Conservation (phyloP, 1,284 basidiomycete species). For the Trametes sp. region DNA sequence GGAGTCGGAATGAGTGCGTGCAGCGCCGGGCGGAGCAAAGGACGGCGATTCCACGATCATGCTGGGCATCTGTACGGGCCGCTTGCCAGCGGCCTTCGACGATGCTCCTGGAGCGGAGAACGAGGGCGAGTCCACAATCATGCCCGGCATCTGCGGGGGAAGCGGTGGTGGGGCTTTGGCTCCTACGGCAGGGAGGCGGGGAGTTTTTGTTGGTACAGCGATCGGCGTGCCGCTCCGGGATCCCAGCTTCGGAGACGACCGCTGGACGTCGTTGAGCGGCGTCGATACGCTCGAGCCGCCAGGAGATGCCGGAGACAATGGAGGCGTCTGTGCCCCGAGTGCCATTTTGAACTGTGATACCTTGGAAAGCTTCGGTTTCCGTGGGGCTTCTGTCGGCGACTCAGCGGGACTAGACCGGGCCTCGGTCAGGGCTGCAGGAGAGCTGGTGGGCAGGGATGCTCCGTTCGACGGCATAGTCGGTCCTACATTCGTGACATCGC, state of each 20-base stretch:
- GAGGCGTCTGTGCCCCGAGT: slow-evolving; percentile 20
- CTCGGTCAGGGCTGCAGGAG: neutral
- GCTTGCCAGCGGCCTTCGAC: slow-evolving; percentile 10
- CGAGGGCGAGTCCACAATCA: slow-evolving; percentile 49
- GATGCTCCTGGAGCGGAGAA: slow-evolving; percentile 35
- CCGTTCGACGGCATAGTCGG: slow-evolving; percentile 22
- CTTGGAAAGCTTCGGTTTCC: slow-evolving; percentile 45
- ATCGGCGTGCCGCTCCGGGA: slow-evolving; percentile 33
- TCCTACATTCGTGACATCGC: slow-evolving; percentile 66
- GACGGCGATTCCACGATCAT: slow-evolving; percentile 33
- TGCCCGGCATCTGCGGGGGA: slow-evolving; percentile 26
- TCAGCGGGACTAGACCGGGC: neutral
- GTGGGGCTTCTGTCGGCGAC: slow-evolving; percentile 8
- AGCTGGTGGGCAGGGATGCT: neutral
- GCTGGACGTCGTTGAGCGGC: slow-evolving; percentile 36
- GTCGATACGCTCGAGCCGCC: slow-evolving; percentile 35
- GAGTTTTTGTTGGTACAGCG: slow-evolving; percentile 25
- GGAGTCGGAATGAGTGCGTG: slow-evolving; percentile 12
- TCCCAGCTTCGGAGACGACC: slow-evolving; percentile 44
- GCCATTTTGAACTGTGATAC: slow-evolving; percentile 51
- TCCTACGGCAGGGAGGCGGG: slow-evolving; percentile 15
- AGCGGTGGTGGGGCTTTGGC: neutral
- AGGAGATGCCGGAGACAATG: slow-evolving; percentile 14
- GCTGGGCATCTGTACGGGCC: slow-evolving; percentile 20
- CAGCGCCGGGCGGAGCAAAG: slow-evolving; percentile 27